Base-by-base conservation (phyloP, 2,329 filamentous ascomycete species). In the Leptographium flavum region DNA sequence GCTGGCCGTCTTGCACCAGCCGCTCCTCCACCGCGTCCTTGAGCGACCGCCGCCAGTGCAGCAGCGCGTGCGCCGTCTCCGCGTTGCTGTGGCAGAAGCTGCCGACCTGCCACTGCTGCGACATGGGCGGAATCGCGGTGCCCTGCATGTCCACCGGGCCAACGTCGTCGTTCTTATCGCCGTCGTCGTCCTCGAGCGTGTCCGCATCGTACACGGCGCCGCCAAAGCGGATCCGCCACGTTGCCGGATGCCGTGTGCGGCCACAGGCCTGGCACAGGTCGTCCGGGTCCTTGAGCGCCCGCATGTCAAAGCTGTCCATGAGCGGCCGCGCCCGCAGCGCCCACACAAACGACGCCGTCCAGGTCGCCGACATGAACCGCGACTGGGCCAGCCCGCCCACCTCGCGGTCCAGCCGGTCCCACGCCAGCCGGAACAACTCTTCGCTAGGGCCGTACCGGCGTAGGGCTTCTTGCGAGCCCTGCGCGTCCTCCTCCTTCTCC, bases 21-120 rank as follows among this genome's bases (percentile, higher is more conserved):
- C 73, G 75, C 25, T 71, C 68, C 22, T 81, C 67, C 0, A 88
- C 79, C 71, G 74, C 83, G 51, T 80, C 71, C 55, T 83, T 80
- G n/a, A 90, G 73, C 39, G 79, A 74, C 48, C 74, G 75, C 46
- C 81, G 80, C 85, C 85, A 88, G 61, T 92, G 85, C 5, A 77
- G 70, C 4, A 90, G 68, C 1, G 71, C 72, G 56, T 90, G 84
- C 0, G 82, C 80, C 33, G 79, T 79, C 51, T 77, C 68, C 0
- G 84, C 83, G 40, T 72, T 67, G 49, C 63, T 63, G 53, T 60
- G 58, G 57, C 66, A 69, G 13, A 61, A 57, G 13, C 51, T 53
- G 28, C 66, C 66, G 13, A 68, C 58, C 31, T 49, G 46, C 63
- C 64, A 69, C 33, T 56, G 47, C 23, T 53, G 77, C 60, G 49